Evolutionary conservation across 495 filamentous ascomycete genomes (phyloP), one percentile per base, ranked within the genome.

Genomic region (Pyronema omphalodes): DNA sequence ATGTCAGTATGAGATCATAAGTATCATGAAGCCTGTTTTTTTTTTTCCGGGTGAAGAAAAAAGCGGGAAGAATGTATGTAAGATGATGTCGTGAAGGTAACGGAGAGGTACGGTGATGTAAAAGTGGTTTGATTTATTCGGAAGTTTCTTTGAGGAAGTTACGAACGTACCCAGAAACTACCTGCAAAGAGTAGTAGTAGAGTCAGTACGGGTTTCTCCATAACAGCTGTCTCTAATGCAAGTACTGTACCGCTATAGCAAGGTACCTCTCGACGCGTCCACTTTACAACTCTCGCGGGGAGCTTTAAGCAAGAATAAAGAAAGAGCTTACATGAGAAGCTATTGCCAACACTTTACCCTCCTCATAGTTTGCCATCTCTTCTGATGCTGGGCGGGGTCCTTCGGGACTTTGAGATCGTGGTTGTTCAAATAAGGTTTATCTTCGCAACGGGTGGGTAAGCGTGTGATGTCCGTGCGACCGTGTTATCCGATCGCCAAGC

Each of bases 241-340:
- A 29, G 23, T 29, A 29, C 23, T 5, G 23, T 29, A 29, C 23
- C 23, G 23, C 23, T 9, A 9, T 11, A n/a, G 37, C 12, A 7
- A 23, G 19, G 29, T 23, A 29, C n/a, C 40, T 8, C 8, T 8
- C 8, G 44, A 51, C 44, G 35, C 52, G 34, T 40, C 35, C 7
- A 52, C 35, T 43, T 17, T 6, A 40, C 8, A 52, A 29, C 23
- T 29, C 5, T 29, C 23, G n/a, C n/a, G 23, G 23, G 23, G 23
- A 29, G 23, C n/a, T n/a, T 29, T 29, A 44, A 53, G 50, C 17
- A 37, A 36, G 17, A 12, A 19, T 23, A 44, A 15, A 52, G 52
- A n/a, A n/a, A 55, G 48, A 53, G 63, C 85, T 69, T 84, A 95
- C 91, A 93, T 98, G 91, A 69, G 91, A 96, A 65, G 91, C 91